Evolutionary conservation across 2,329 filamentous ascomycete genomes (phyloP).

Genomic region (Aspergillus terreus): DNA sequence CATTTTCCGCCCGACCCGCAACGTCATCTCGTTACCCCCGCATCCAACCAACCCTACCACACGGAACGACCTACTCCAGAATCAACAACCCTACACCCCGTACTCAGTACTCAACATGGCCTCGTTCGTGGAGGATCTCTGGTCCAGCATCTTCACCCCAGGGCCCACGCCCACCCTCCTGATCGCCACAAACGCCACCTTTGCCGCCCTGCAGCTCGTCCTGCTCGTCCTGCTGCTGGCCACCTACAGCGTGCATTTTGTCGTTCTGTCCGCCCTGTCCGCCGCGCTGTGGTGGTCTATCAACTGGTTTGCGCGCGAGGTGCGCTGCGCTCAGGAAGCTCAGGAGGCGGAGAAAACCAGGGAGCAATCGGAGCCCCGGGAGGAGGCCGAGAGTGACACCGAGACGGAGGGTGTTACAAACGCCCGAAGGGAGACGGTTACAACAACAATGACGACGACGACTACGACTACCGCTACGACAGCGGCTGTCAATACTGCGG

Average conservation of each 20-base stretch:
- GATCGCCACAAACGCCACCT: constrained; percentile 83
- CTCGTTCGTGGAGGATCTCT: constrained; percentile 69
- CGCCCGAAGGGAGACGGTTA: constrained; percentile 5
- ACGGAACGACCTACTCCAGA: no score
- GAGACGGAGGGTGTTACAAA: constrained; percentile 34
- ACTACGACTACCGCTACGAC: constrained; percentile 4
- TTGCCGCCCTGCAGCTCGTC: constrained; percentile 77
- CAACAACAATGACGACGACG: neutral
- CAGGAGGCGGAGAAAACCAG: constrained; percentile 34
- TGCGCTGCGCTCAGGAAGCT: constrained; percentile 50
- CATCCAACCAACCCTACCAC: no score
- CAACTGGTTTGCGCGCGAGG: constrained; percentile 88
- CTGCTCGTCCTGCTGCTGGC: constrained; percentile 71
- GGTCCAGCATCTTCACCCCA: constrained; percentile 89
- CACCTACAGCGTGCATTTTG: constrained; percentile 85
- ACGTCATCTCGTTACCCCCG: no score
- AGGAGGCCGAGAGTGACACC: constrained; percentile 43
- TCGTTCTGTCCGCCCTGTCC: constrained; percentile 73
- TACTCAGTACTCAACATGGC: constrained; percentile 35
- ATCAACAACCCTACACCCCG: no score
- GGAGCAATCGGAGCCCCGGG: constrained; percentile 36
- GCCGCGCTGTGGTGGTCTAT: constrained; percentile 86
- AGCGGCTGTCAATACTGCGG: constrained; percentile 12
- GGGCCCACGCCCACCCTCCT: constrained; percentile 85
- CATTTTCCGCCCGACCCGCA: constrained; percentile 9